phyloP scores from a whole-genome alignment of 2,329 filamentous ascomycete species.

The Aspergillus novoparasiticus region DNA sequence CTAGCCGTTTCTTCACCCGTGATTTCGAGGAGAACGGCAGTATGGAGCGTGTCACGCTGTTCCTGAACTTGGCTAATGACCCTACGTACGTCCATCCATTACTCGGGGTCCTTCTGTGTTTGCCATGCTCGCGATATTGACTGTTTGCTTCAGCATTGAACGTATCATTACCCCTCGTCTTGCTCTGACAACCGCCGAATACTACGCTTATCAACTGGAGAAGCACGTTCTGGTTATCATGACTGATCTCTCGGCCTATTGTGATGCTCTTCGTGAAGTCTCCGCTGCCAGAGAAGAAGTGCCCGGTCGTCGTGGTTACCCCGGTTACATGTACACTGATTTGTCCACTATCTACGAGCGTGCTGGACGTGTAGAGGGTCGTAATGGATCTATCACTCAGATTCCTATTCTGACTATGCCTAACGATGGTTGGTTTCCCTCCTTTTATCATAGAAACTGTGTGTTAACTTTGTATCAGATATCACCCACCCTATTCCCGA shows the following conservation, averaged over 20 bases:
- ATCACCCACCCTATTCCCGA: constrained; percentile 99
- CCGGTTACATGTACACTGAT: constrained; percentile 99
- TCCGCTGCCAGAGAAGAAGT: constrained; percentile 98
- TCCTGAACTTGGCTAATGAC: constrained; percentile 98
- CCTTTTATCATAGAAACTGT: background rate
- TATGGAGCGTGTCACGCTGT: constrained; percentile 94
- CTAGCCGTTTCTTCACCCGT: constrained; percentile 94
- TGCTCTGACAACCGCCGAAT: constrained; percentile 95
- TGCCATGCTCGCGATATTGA: constrained; percentile 3
- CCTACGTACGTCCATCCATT: constrained; percentile 72
- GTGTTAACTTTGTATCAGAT: constrained; percentile 52
- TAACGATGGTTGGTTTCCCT: constrained; percentile 71
- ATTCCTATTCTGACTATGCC: constrained; percentile 99
- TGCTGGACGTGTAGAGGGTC: constrained; percentile 93
- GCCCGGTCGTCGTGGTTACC: constrained; percentile 97
- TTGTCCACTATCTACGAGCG: constrained; percentile 99
- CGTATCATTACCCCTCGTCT: constrained; percentile 99
- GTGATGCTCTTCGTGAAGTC: constrained; percentile 97
- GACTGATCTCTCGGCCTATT: constrained; percentile 97
- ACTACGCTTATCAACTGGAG: constrained; percentile 99
- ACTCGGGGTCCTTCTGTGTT: background rate
- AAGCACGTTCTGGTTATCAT: constrained; percentile 99
- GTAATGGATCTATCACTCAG: constrained; percentile 98
- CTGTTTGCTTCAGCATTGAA: constrained; percentile 70
- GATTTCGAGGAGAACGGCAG: constrained; percentile 99